Evolutionary conservation across 192 early-diverging fungal genomes (phyloP), one percentile per base, ranked within the genome.

Genomic region (Thamnidium elegans): DNA sequence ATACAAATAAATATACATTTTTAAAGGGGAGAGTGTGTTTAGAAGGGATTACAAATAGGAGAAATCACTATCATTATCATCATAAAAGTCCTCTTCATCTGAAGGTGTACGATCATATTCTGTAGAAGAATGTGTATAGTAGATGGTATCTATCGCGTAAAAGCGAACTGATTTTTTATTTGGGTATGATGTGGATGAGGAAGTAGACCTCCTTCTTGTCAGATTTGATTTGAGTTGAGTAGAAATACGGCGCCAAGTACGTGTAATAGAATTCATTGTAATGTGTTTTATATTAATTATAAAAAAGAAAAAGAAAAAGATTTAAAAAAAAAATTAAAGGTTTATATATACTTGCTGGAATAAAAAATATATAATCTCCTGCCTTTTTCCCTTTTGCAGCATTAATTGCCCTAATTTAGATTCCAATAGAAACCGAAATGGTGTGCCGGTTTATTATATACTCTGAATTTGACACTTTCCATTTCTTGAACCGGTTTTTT

Each of bases 61-160:
- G 23, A 32, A 21, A 39, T 39, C 31, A 56, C 13, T 56, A 3
- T 56, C 55, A 9, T 56, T 34, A 3, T 56, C 55, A 56, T 17
- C 7, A 3, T 50, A 15, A 14, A 34, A 50, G 10, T 26, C 47
- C 17, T 63, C 48, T 63, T 63, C 61, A 19, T 46, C 47, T 36
- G 61, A 48, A 5, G 61, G 47, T 50, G 45, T 63, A 13, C 61
- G 61, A 63, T 63, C 61, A 63, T 63, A 63, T 39, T 63, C 61
- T 17, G 48, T 48, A 6, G 61, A 63, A 7, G 45, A 50, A 39
- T 63, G 61, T 23, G 61, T 63, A 63, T 63, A 63, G 34, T 50
- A 63, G 6, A 63, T 31, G 31, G 61, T 50, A 48, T 63, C 61
- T 31, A 63, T 51, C 34, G 61, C 47, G 61, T 63, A 63, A 32